These are phyloP conservation scores for Pythium plurisporium DNA, from an alignment of 352 stramenopile species.

Conservation along the genomic window DNA sequence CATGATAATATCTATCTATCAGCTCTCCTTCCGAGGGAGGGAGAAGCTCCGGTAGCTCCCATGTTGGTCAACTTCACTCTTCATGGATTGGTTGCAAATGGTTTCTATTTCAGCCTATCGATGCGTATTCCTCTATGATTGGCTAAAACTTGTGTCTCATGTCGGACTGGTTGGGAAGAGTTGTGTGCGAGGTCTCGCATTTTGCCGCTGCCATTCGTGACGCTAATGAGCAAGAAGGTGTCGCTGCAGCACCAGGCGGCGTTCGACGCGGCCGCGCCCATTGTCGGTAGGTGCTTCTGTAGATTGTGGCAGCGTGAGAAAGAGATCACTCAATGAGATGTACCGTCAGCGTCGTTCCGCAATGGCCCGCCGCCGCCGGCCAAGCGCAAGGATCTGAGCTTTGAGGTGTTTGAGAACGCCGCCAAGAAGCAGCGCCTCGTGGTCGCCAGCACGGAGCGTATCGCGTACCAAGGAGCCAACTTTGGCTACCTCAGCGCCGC, in stretches of 20 bases:
- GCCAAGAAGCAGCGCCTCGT: conserved; percentile 80
- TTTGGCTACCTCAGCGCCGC: conserved; percentile 73
- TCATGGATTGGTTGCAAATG: conserved; percentile 11
- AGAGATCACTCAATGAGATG: too few species aligned
- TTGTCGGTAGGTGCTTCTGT: conserved; percentile 43
- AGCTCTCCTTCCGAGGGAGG: conserved; percentile 1
- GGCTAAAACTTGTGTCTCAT: conserved; percentile 7
- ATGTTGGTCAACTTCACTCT: conserved; percentile 3
- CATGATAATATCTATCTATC: neutral
- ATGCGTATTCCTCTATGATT: conserved; percentile 2
- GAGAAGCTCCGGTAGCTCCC: neutral
- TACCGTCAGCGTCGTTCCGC: conserved; percentile 62
- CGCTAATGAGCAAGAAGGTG: conserved; percentile 57
- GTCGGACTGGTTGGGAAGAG: conserved; percentile 23
- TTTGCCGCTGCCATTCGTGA: neutral
- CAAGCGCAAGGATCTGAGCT: conserved; percentile 57
- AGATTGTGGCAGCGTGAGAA: too few species aligned
- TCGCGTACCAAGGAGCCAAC: conserved; percentile 82
- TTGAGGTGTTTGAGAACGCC: conserved; percentile 78
- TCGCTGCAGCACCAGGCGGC: conserved; percentile 54
- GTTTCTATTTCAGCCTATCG: conserved; percentile 4
- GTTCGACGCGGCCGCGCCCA: conserved; percentile 49
- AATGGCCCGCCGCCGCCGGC: conserved; percentile 61
- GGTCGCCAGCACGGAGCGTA: conserved; percentile 68
- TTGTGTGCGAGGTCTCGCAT: neutral